Percentiles rank a stretch among this genome's conserved stretches.
These are phyloP conservation scores for Ophiobolus disseminans DNA, from an alignment of 2,329 filamentous ascomycete species.

Conservation along the genomic window DNA sequence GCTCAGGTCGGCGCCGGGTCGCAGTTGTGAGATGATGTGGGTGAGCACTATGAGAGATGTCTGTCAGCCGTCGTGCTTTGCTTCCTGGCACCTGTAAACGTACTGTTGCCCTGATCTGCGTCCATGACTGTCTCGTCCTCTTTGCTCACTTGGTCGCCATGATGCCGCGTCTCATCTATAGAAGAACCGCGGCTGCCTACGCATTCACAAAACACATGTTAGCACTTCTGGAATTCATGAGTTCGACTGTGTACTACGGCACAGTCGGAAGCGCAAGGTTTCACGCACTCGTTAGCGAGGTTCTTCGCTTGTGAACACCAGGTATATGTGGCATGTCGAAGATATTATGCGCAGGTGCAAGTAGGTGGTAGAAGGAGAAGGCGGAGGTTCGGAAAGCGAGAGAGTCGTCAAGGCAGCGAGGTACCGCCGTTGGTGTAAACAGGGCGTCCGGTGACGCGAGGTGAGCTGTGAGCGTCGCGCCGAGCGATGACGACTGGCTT, in stretches of 20 bases:
- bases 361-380: neutral
- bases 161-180: conserved; percentile 47
- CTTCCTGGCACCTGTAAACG: conserved; percentile 38
- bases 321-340: conserved; percentile 50
- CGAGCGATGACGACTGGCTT: conserved; percentile 34
- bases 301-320: conserved; percentile 30
- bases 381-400: neutral
- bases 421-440: conserved; percentile 19
- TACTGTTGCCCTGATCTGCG: conserved; percentile 92
- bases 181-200: conserved; percentile 52
- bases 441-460: conserved; percentile 22
- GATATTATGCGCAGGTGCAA: neutral
- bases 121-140: conserved; percentile 83
- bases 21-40: conserved; percentile 96
- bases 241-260: conserved; percentile 10
- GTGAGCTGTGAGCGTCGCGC: conserved; percentile 23
- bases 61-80: conserved; percentile 14
- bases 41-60: conserved; percentile 72
- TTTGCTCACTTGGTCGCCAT: conserved; percentile 50
- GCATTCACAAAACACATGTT: conserved; percentile 14
- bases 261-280: conserved; percentile 9
- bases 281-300: conserved; percentile 41
- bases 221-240: conserved; percentile 17
- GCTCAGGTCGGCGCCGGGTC: conserved; percentile 93
- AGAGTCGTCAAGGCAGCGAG: conserved; percentile 9